Evolutionary conservation across 2,329 filamentous ascomycete genomes (phyloP).

Genomic region (Cytospora piceae): DNA sequence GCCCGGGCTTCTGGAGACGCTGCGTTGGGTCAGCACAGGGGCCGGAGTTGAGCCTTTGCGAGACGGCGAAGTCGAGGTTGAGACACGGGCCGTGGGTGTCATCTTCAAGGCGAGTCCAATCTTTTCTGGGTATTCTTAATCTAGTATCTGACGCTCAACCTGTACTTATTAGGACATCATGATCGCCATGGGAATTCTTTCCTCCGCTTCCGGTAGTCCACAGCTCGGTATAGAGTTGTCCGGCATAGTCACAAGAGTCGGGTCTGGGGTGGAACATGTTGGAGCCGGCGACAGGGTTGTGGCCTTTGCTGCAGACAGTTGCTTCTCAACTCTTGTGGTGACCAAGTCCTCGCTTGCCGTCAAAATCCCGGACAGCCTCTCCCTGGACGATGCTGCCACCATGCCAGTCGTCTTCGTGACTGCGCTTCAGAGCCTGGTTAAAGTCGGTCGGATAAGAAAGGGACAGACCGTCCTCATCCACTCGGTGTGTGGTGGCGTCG

Average conservation of each 20-base stretch:
- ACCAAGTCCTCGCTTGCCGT: background rate
- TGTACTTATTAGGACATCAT: constrained; percentile 2
- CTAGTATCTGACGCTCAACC: background rate
- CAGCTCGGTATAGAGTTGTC: constrained; percentile 38
- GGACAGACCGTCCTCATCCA: constrained; percentile 47
- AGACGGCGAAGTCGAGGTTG: constrained; percentile 39
- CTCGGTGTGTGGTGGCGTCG: constrained; percentile 46
- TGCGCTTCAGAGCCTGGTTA: constrained; percentile 46
- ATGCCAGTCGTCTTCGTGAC: constrained; percentile 2
- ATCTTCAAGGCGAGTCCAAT: constrained; percentile 32
- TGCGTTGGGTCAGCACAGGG: constrained; percentile 3
- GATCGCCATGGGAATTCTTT: constrained; percentile 36
- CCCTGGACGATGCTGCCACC: constrained; percentile 12
- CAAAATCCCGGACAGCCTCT: constrained; percentile 12
- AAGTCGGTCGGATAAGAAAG: constrained; percentile 35
- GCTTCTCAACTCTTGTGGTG: background rate
- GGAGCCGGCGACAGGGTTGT: constrained; percentile 14
- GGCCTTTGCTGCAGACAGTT: constrained; percentile 10
- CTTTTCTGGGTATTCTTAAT: background rate
- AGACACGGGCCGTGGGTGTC: constrained; percentile 38
- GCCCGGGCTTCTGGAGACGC: constrained; percentile 32
- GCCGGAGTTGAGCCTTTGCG: constrained; percentile 31
- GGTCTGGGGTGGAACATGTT: constrained; percentile 36
- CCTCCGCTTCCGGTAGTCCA: constrained; percentile 41
- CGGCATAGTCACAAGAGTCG: constrained; percentile 39